A percentile compares a stretch with the other conserved stretches of the same genome.
These are phyloP conservation scores for Cerrena zonata DNA, from an alignment of 1,284 basidiomycete genomes.

Conservation along the genomic window DNA sequence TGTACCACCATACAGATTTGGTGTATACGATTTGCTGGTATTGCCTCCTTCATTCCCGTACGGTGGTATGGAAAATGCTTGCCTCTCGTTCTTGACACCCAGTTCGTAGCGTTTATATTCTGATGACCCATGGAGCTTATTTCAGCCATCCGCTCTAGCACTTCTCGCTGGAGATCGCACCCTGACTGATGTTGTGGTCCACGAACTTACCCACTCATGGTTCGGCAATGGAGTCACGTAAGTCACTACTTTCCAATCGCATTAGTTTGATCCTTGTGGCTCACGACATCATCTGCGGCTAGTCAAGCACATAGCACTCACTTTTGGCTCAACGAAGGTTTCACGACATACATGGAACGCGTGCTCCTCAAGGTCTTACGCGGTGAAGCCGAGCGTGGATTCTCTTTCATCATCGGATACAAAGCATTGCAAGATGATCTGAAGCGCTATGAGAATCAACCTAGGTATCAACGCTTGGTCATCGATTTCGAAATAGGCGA, in stretches of 20 bases:
- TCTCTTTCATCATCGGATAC: constrained; percentile 67
- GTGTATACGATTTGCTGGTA: constrained; percentile 88
- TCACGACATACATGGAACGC: constrained; percentile 92
- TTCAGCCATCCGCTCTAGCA: constrained; percentile 37
- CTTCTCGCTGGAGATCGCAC: constrained; percentile 79
- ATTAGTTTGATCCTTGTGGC: constrained; percentile 11
- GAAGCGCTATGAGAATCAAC: constrained; percentile 49
- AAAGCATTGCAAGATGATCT: constrained; percentile 74
- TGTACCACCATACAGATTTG: constrained; percentile 76
- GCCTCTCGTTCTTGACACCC: constrained; percentile 82
- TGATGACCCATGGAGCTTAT: not conserved
- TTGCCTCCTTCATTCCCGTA: constrained; percentile 92
- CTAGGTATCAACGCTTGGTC: constrained; percentile 81
- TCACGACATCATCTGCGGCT: constrained; percentile 10
- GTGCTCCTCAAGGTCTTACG: constrained; percentile 73
- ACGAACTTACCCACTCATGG: constrained; percentile 76
- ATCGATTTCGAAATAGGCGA: constrained; percentile 82
- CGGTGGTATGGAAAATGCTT: constrained; percentile 85
- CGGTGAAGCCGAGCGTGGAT: constrained; percentile 75
- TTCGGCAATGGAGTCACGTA: constrained; percentile 83
- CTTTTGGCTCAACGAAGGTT: constrained; percentile 92
- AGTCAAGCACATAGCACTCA: constrained; percentile 68
- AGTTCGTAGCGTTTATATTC: too few species aligned
- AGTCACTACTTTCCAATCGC: constrained; percentile 21
- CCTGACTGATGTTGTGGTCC: constrained; percentile 76